Evolutionary conservation across 73 alveolate genomes (phyloP).

Genomic region (Tetrahymena thermophila): DNA sequence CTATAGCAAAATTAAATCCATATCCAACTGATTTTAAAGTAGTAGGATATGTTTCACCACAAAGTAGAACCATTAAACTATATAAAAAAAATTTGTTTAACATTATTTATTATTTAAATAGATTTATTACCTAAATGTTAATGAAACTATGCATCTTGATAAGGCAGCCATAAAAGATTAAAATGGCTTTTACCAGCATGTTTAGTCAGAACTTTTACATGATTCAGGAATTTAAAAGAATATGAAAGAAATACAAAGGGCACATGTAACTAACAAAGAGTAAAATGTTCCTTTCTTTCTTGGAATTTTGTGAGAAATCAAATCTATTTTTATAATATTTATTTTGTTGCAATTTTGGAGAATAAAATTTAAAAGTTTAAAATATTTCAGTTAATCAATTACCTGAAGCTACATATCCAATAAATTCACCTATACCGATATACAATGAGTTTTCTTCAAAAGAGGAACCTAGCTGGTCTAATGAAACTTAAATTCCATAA

Average conservation of each 20-base stretch:
- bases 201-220: neutral
- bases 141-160: neutral
- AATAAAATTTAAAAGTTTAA: neutral
- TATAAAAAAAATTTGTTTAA: neutral
- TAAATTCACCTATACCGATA: neutral
- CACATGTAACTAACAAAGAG: neutral
- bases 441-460: neutral
- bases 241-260: neutral
- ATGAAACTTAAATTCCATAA: neutral
- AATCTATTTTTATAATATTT: no score
- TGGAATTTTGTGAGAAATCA: neutral
- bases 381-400: neutral
- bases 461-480: neutral
- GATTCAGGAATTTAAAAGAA: neutral
- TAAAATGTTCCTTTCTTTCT: neutral
- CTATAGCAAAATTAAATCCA: neutral
- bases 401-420: neutral
- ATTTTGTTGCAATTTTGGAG: neutral
- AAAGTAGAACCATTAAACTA: neutral
- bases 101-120: neutral
- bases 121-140: neutral
- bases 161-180: neutral
- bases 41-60: neutral
- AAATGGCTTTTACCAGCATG: neutral
- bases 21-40: neutral